Conservation (phyloP, 2,329 filamentous ascomycete species). For the Byssoonygena ceratinophila region DNA sequence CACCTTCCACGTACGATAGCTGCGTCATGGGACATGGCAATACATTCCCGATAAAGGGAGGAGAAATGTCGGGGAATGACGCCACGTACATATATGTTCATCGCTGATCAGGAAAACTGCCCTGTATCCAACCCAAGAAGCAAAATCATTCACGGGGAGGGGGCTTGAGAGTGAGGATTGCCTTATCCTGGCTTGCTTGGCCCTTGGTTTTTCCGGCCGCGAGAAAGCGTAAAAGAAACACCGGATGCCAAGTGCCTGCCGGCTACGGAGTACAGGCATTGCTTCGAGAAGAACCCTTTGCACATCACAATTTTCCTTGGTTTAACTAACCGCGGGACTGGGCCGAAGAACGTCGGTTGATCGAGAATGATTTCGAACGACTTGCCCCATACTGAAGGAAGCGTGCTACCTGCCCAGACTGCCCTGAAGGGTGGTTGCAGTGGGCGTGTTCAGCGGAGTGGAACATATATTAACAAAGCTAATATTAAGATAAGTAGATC, state of each 20-base stretch:
- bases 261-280: no score
- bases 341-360: not conserved
- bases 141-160: not conserved
- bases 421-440: not conserved
- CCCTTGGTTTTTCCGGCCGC: not conserved
- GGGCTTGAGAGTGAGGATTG: not conserved
- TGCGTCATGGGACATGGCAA: not conserved
- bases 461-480: not conserved
- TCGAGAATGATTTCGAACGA: not conserved
- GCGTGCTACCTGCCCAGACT: not conserved
- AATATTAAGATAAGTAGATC: not conserved
- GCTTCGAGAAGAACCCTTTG: no score
- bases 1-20: not conserved
- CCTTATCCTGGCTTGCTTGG: not conserved
- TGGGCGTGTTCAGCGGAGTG: not conserved
- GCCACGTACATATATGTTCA: not conserved
- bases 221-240: no score
- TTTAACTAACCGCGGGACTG: no score
- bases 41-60: not conserved
- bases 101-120: not conserved
- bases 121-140: not conserved
- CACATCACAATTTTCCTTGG: no score
- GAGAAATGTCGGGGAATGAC: not conserved
- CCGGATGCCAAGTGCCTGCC: no score
- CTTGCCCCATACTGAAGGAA: no score